These are phyloP conservation scores for Urochloa ruziziensis DNA, from an alignment of 176 grass and related monocot genomes.

Conservation along the genomic window DNA sequence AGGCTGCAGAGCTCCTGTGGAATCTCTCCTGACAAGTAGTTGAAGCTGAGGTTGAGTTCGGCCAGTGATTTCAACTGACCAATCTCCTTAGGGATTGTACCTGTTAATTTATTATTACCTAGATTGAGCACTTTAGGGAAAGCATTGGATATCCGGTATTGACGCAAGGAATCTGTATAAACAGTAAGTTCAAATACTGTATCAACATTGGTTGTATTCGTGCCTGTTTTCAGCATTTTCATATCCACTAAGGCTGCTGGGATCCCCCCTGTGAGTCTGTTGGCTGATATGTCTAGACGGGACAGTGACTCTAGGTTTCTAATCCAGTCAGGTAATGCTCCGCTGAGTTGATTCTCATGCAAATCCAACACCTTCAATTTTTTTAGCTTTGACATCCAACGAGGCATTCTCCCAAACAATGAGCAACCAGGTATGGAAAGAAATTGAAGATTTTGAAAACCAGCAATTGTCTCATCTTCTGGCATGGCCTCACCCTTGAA, in stretches of 20 bases:
- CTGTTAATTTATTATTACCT: background rate
- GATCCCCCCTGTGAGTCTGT: background rate
- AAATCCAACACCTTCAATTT: background rate
- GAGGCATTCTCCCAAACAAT: constrained; percentile 14
- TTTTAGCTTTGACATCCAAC: constrained; percentile 26
- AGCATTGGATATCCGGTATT: background rate
- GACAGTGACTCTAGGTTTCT: background rate
- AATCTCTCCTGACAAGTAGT: background rate
- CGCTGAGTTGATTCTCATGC: background rate
- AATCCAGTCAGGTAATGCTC: constrained; percentile 28
- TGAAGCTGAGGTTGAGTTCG: background rate
- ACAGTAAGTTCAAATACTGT: background rate
- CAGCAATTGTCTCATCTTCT: background rate
- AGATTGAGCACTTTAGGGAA: background rate
- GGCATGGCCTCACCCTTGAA: constrained; percentile 21
- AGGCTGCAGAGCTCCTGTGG: background rate
- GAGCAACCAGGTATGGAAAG: background rate
- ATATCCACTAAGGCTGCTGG: background rate
- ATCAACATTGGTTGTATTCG: background rate
- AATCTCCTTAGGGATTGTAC: background rate
- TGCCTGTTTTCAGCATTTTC: background rate
- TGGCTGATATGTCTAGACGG: constrained; percentile 13
- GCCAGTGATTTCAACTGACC: background rate
- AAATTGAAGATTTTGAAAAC: constrained; percentile 22
- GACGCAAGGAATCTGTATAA: background rate